Base-by-base conservation (phyloP, 139 green algal species). In the Monoraphidium neglectum region DNA sequence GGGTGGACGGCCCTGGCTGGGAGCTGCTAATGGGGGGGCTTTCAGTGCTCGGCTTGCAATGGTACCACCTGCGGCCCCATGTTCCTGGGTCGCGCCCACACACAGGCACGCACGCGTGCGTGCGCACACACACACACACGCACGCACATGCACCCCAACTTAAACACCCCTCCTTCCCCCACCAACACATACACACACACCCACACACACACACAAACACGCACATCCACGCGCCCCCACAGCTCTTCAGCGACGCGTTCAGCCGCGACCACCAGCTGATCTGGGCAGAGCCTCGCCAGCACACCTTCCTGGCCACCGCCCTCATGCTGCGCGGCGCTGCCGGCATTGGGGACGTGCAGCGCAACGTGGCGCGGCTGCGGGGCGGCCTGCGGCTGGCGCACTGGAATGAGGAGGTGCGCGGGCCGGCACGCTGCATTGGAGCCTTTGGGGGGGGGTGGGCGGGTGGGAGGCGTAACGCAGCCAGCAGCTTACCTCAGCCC, bases 321-420 rank as follows among this genome's bases (percentile, higher is more conserved):
- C 83, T 96, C 54, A 83, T 95, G 33, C 74, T 86, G 53, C 77
- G 92, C 1, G 92, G 92, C 32, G 72, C 77, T 24, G 59, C 59
- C 23, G 82, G 84, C 60, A 85, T 93, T 21, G 70, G 74, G 3
- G 92, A 97, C 79, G 80, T 93, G 51, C 87, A 90, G 54, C 80
- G 91, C 33, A 92, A 91, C 82, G 72, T 95, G 16, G 80, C 82
- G 0, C 70, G 84, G 18, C 61, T 97, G 33, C 82, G 82, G 64
- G 78, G 83, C 32, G 80, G 69, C 8, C 70, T 95, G 47, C 68
- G 72, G 8, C 92, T 96, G 86, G 89, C 87, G 30, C 84, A 89
- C 78, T 96, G 92, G 92, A 93, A 94, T 78, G 70, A 57, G 49
- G 89, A 96, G 69, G 89, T 91, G 67, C 2, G 71, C n/a, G n/a